Conservation (phyloP, 139 green algal species). For the Tetradesmus obliquus region DNA sequence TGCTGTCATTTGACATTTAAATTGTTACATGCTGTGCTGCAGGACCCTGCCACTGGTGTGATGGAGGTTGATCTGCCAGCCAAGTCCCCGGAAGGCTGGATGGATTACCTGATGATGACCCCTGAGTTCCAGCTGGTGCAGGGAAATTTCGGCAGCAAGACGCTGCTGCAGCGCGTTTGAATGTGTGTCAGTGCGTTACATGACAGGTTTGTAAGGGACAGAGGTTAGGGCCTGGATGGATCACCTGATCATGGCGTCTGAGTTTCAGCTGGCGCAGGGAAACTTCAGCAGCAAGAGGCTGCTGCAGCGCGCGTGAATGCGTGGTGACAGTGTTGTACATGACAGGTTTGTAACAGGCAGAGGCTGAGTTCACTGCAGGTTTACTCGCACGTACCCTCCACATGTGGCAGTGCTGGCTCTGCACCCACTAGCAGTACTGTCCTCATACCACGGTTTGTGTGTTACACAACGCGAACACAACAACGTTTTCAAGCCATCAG, state of each 20-base stretch:
- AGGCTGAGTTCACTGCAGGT: too few relatives aligned
- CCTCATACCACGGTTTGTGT: too few relatives aligned
- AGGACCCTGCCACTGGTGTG: conserved; percentile 39
- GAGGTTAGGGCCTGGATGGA: background rate
- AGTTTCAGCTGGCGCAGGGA: background rate
- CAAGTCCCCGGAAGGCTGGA: conserved; percentile 18
- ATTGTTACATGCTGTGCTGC: background rate
- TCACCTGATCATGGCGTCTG: conserved; percentile 3
- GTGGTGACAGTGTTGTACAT: too few relatives aligned
- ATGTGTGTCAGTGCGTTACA: background rate
- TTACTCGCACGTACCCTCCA: too few relatives aligned
- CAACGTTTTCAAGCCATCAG: too few relatives aligned
- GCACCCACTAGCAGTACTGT: too few relatives aligned
- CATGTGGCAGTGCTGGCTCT: too few relatives aligned
- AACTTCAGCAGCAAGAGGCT: conserved; percentile 19
- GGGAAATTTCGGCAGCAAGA: conserved; percentile 20
- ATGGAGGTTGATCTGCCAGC: background rate
- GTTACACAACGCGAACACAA: too few relatives aligned
- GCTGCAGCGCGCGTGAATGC: background rate
- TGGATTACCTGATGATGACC: conserved; percentile 35
- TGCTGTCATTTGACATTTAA: background rate
- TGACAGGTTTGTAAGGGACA: too few relatives aligned
- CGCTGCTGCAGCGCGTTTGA: conserved; percentile 14
- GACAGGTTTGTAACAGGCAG: too few relatives aligned
- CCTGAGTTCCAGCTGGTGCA: conserved; percentile 24